A percentile compares a stretch with the other conserved stretches of the same genome.
Evolutionary conservation across 345 rosid genomes (phyloP).

Genomic region (Corchorus olitorius): DNA sequence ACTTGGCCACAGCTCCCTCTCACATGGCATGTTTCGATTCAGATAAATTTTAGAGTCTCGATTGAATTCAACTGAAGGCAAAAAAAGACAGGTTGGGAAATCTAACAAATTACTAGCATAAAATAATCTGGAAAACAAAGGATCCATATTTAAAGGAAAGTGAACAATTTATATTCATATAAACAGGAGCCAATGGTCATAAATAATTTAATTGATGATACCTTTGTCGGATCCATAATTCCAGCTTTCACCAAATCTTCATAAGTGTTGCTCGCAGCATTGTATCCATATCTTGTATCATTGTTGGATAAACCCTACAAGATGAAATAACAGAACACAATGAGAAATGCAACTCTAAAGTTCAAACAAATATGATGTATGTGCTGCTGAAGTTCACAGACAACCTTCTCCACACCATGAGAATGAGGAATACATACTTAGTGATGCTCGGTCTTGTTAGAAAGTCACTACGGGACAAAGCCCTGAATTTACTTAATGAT

Average conservation of each 20-base stretch:
- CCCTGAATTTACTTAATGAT: neutral
- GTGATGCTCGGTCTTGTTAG: neutral
- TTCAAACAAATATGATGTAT: constrained; percentile 13
- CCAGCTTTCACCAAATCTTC: constrained; percentile 82
- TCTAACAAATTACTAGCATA: too few species aligned
- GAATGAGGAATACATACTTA: neutral
- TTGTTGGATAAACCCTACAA: constrained; percentile 60
- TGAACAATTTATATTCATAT: too few species aligned
- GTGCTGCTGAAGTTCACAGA: constrained; percentile 22
- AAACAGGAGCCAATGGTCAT: too few species aligned
- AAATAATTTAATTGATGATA: too few species aligned
- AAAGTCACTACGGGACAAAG: neutral
- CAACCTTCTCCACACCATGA: constrained; percentile 73
- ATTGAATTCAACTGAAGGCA: too few species aligned
- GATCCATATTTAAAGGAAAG: too few species aligned
- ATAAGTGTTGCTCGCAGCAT: constrained; percentile 73
- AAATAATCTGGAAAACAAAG: too few species aligned
- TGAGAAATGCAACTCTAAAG: neutral
- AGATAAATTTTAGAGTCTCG: too few species aligned
- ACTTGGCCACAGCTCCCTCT: too few species aligned
- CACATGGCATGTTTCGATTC: too few species aligned
- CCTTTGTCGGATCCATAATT: constrained; percentile 78
- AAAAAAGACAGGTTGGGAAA: too few species aligned
- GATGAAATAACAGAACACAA: constrained; percentile 2
- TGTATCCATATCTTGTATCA: constrained; percentile 69